These are phyloP conservation scores for Aspergillus proliferans DNA, from an alignment of 2,329 filamentous ascomycete species.

Conservation along the genomic window DNA sequence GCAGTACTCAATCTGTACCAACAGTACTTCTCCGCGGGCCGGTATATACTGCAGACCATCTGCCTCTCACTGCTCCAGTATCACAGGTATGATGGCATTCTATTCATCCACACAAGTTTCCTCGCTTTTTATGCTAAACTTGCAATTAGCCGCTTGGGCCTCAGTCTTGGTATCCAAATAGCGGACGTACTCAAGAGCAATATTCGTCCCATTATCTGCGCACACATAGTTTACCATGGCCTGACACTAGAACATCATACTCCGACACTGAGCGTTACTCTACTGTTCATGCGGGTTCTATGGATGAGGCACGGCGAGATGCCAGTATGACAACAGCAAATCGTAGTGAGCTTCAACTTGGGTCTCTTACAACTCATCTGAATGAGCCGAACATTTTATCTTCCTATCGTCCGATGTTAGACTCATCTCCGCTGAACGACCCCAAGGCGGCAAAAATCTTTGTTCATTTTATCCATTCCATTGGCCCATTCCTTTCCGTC, in stretches of 20 bases:
- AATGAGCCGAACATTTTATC: slow-evolving; percentile 49
- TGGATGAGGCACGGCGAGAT: slow-evolving; percentile 29
- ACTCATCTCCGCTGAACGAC: slow-evolving; percentile 70
- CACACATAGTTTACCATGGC: too few species aligned
- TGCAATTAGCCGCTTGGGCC: too few species aligned
- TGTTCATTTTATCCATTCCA: slow-evolving; percentile 85
- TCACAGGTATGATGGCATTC: background rate
- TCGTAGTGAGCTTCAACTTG: slow-evolving; percentile 41
- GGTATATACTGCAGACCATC: background rate
- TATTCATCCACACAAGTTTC: background rate
- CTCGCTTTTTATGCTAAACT: background rate
- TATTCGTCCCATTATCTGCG: too few species aligned
- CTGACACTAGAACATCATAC: too few species aligned
- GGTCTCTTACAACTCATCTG: slow-evolving; percentile 44
- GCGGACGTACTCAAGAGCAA: too few species aligned
- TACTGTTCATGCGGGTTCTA: slow-evolving; percentile 20
- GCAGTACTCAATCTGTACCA: background rate
- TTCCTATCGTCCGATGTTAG: slow-evolving; percentile 60
- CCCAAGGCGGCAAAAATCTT: slow-evolving; percentile 76
- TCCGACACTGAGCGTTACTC: too few species aligned
- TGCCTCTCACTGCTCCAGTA: background rate
- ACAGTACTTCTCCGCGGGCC: background rate
- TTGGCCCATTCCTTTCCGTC: slow-evolving; percentile 76
- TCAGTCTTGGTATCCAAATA: too few species aligned
- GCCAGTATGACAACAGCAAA: slow-evolving; percentile 41